Evolutionary conservation across 768 basidiomycete species (phyloP), one percentile per base, ranked within the genome.

Genomic region (Mrakia frigida): DNA sequence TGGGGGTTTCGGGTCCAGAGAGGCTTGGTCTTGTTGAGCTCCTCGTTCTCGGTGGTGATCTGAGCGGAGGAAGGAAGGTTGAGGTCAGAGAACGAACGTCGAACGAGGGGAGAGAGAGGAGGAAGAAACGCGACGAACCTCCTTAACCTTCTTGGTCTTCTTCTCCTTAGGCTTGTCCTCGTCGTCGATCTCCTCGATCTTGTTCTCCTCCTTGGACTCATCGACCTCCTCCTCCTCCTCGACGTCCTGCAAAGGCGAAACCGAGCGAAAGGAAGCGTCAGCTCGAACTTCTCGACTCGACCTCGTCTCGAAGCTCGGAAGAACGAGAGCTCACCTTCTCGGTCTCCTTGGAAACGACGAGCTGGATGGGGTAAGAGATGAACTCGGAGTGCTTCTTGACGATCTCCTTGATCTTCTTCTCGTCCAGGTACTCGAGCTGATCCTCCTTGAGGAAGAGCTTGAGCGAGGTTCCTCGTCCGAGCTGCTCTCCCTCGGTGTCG

Each of bases 321-420:
- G 6, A 14, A 4, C 16, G 23, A 25, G 80, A 52, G 53, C 88
- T 28, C 78, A 93, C 96, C 92, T 95, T 98, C 87, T 99, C 97
- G 72, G 95, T 92, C 87, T 98, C 97, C 89, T 99, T 99, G 82
- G 93, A 93, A 77, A 98, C 95, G 70, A 93, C 93, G 79, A 99
- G 89, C 84, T 98, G 95, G 83, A 98, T 99, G 79, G 97, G 97
- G 87, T 98, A 98, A 41, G 95, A 98, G 86, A 98, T 99, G 87
- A 98, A 98, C 86, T 99, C 96, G 82, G 96, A 98, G 88, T 99
- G 96, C 88, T 98, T 98, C 89, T 99, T 98, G 84, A 99, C 96
- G 80, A 96, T 93, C 80, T 98, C 97, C 88, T 95, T 96, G 88
- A 98, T 92, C 85, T 90, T 90, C 88, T 97, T 97, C 89, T 99